phyloP scores from a whole-genome alignment of 2,329 filamentous ascomycete genomes.

The Emergomyces orientalis region DNA sequence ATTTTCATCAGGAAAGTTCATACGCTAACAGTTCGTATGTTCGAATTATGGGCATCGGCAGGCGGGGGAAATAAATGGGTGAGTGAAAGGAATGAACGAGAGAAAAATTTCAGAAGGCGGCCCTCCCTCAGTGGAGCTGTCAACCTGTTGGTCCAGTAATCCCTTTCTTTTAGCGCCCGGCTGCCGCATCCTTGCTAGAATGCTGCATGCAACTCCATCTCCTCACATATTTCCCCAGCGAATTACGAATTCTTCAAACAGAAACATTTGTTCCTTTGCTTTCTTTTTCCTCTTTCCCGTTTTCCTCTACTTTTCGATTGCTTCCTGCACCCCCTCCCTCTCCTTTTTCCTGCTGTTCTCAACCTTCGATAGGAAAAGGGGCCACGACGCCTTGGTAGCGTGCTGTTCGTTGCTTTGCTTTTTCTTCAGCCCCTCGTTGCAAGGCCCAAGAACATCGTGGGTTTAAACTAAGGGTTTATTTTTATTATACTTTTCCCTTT shows the following conservation, averaged over 20 bases:
- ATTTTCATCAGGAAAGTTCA: background rate
- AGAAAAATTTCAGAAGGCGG: background rate
- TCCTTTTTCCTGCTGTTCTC: background rate
- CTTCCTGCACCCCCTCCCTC: background rate
- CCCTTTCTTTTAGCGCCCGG: background rate
- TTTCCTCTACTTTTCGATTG: background rate
- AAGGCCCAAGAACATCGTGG: background rate
- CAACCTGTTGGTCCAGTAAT: background rate
- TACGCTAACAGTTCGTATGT: background rate
- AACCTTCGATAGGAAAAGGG: background rate
- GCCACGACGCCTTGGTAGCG: background rate
- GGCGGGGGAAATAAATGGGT: background rate
- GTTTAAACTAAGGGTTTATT: background rate
- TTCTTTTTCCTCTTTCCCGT: background rate
- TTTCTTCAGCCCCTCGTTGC: constrained; percentile 1
- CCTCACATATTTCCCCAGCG: background rate
- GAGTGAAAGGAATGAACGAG: background rate
- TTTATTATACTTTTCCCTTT: background rate
- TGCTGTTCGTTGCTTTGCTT: background rate
- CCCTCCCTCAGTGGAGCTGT: background rate
- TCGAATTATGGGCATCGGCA: background rate
- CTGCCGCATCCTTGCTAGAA: background rate
- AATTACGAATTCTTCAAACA: background rate
- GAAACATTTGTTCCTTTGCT: background rate
- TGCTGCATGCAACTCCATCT: background rate